Percentiles rank a stretch among this genome's conserved stretches.
Evolutionary conservation across 805 yeast species (phyloP).

Genomic region (Vanderwaltozyma yarrowii): DNA sequence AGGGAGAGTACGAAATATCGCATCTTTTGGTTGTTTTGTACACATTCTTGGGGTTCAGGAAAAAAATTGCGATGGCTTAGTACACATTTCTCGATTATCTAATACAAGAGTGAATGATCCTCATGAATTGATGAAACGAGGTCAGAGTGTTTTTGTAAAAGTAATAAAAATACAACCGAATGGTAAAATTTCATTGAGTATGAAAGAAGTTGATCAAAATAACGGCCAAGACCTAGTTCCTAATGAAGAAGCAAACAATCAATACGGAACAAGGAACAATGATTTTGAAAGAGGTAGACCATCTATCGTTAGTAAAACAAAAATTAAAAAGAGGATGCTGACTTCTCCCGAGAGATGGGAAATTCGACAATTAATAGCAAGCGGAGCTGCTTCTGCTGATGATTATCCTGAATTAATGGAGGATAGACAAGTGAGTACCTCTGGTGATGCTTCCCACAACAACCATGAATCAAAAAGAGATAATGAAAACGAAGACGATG

Average conservation of each 20-base stretch:
- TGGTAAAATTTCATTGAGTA: conserved; percentile 45
- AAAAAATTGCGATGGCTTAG: conserved; percentile 44
- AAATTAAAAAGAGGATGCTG: conserved; percentile 21
- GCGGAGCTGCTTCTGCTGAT: conserved; percentile 59
- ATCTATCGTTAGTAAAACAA: conserved; percentile 3
- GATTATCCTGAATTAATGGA: conserved; percentile 53
- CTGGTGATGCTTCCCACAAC: conserved; percentile 7
- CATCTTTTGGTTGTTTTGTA: conserved; percentile 73
- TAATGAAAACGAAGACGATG: conserved; percentile 19
- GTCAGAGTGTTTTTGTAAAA: conserved; percentile 58
- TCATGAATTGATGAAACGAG: conserved; percentile 41
- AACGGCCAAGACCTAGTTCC: conserved; percentile 40
- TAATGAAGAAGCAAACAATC: conserved; percentile 1
- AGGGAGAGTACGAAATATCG: conserved; percentile 52
- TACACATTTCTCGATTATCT: conserved; percentile 67
- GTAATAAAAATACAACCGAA: conserved; percentile 38
- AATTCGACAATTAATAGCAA: conserved; percentile 65
- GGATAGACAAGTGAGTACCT: conserved; percentile 13
- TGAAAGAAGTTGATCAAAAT: conserved; percentile 63
- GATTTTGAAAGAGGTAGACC: conserved; percentile 3
- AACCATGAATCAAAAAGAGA: conserved; percentile 6
- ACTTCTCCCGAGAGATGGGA: conserved; percentile 93
- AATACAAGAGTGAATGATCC: conserved; percentile 43
- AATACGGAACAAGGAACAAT: no score
- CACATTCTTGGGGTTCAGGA: conserved; percentile 34